Evolutionary conservation across 208 protist genomes (phyloP).

Genomic region (Angomonas ambiguus): DNA sequence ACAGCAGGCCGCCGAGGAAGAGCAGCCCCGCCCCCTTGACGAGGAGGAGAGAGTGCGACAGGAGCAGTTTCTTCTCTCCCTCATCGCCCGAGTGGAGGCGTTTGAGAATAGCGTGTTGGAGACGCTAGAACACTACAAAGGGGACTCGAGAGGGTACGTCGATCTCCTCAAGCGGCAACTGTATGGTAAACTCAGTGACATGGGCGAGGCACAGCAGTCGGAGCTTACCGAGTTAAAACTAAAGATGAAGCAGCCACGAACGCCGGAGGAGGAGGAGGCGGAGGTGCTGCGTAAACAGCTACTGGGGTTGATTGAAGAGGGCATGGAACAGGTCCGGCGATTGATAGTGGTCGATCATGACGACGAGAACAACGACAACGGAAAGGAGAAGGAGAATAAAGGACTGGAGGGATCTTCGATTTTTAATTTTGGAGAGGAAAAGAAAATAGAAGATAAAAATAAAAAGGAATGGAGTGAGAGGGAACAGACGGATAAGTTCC

Average conservation of each 20-base stretch:
- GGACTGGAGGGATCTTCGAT: not conserved
- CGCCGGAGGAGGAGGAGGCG: not conserved
- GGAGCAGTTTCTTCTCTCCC: not conserved
- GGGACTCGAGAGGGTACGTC: not conserved
- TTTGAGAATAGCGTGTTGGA: not conserved
- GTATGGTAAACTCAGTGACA: not conserved
- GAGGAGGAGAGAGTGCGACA: not conserved
- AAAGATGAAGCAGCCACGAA: not conserved
- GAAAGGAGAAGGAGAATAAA: not conserved
- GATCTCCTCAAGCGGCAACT: not conserved
- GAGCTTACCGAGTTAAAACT: not conserved
- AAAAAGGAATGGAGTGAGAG: not conserved
- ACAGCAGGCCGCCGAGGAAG: not conserved
- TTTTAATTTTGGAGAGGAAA: not conserved
- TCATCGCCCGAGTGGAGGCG: not conserved
- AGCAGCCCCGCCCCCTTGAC: too few relatives aligned
- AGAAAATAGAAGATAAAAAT: too few relatives aligned
- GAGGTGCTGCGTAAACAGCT: not conserved
- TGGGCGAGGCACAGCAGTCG: not conserved
- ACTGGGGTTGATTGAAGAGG: constrained; percentile 1
- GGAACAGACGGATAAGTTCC: not conserved
- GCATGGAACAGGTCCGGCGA: constrained; percentile 9
- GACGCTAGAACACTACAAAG: not conserved
- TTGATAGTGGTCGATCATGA: constrained; percentile 9
- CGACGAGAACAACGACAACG: not conserved